A percentile compares a stretch with the other conserved stretches of the same genome.
Conservation (phyloP, 345 rosid genomes). For the Gossypium sturtianum region DNA sequence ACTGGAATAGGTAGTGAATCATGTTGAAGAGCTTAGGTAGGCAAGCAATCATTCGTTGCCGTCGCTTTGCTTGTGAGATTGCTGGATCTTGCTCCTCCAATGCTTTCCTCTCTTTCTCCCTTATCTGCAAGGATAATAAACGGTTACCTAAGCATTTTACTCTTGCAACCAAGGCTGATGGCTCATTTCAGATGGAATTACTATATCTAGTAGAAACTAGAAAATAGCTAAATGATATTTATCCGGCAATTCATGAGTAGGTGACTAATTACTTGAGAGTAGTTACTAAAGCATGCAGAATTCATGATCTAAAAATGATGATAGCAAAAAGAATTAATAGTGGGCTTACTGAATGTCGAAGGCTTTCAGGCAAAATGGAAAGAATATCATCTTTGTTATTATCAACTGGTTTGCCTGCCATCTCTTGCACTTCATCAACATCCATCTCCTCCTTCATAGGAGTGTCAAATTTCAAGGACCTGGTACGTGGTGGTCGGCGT, state of each 20-base stretch:
- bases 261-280: background rate
- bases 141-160: background rate
- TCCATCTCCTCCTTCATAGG: constrained; percentile 24
- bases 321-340: background rate
- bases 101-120: constrained; percentile 61
- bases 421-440: constrained; percentile 23
- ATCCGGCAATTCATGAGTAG: background rate
- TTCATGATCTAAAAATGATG: background rate
- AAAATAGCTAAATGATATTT: background rate
- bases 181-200: background rate
- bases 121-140: constrained; percentile 43
- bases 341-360: constrained; percentile 56
- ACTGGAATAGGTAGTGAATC: constrained; percentile 62
- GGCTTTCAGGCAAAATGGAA: constrained; percentile 46
- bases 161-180: background rate
- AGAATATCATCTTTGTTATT: constrained; percentile 37
- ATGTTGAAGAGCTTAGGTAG: constrained; percentile 76
- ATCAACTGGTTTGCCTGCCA: constrained; percentile 13
- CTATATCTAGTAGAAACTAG: background rate
- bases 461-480: constrained; percentile 60
- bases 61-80: constrained; percentile 72
- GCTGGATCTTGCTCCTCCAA: constrained; percentile 70
- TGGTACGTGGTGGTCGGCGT: constrained; percentile 51
- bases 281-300: background rate
- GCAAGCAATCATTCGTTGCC: constrained; percentile 53